Evolutionary conservation across 495 filamentous ascomycete species (phyloP).

Genomic region (Xylaria sp.): DNA sequence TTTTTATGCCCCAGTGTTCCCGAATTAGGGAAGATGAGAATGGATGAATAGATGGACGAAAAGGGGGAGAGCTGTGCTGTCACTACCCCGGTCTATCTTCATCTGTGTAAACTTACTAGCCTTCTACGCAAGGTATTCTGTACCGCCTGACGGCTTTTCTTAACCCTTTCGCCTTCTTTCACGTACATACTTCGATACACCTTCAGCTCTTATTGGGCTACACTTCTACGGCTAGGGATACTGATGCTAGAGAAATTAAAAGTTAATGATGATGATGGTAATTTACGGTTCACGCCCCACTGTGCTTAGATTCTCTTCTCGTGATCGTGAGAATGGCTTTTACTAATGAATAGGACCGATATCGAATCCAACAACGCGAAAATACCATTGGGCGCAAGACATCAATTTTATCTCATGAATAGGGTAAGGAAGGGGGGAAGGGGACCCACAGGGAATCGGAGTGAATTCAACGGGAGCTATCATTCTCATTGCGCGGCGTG

Average conservation of each 20-base stretch:
- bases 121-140: conserved; percentile 3
- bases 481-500: neutral
- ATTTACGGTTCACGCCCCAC: neutral
- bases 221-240: conserved; percentile 28
- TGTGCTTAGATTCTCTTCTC: neutral
- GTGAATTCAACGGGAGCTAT: neutral
- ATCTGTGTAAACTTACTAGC: neutral
- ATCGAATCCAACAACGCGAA: neutral
- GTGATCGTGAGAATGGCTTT: neutral
- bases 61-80: conserved; percentile 20
- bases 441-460: neutral
- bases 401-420: neutral
- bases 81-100: conserved; percentile 7
- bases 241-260: conserved; percentile 27
- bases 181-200: conserved; percentile 25
- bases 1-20: conserved; percentile 7
- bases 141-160: conserved; percentile 15
- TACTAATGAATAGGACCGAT: neutral
- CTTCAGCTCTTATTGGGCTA: conserved; percentile 23
- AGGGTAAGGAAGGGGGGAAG: neutral
- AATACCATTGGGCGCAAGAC: neutral
- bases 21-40: neutral
- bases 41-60: conserved; percentile 16
- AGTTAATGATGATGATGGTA: conserved; percentile 31
- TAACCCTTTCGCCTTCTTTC: neutral